phyloP scores from a whole-genome alignment of 2,329 filamentous ascomycete genomes.

The Monilinia fructigena region DNA sequence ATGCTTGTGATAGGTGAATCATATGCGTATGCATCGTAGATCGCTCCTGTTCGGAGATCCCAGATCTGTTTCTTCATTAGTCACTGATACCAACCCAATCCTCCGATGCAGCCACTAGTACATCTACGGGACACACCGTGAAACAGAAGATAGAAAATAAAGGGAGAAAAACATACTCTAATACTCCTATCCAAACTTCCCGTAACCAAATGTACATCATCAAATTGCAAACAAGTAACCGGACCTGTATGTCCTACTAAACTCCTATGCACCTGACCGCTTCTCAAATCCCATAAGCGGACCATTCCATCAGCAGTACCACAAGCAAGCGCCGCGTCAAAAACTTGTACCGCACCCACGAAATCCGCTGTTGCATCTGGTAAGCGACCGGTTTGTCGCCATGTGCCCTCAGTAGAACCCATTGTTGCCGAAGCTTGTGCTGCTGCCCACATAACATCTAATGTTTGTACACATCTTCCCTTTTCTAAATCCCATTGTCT shows the following conservation, averaged over 20 bases:
- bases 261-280: slow-evolving; percentile 94
- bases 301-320: slow-evolving; percentile 98
- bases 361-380: slow-evolving; percentile 77
- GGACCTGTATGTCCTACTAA: slow-evolving; percentile 93
- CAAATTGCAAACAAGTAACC: slow-evolving; percentile 92
- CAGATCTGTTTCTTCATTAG: slow-evolving; percentile 70
- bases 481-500: slow-evolving; percentile 97
- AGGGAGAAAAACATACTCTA: slow-evolving; percentile 62
- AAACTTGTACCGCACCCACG: slow-evolving; percentile 91
- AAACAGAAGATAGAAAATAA: too few relatives aligned
- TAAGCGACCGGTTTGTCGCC: slow-evolving; percentile 68
- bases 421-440: slow-evolving; percentile 78
- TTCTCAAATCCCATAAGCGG: slow-evolving; percentile 91
- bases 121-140: too few relatives aligned
- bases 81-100: slow-evolving; percentile 8
- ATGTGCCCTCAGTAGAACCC: slow-evolving; percentile 59
- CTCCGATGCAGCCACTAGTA: not conserved
- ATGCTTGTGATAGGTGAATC: slow-evolving; percentile 89
- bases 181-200: slow-evolving; percentile 91
- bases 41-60: slow-evolving; percentile 94
- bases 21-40: slow-evolving; percentile 94
- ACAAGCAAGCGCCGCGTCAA: slow-evolving; percentile 91
- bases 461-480: slow-evolving; percentile 93
- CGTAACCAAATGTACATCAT: slow-evolving; percentile 91
- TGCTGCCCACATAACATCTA: slow-evolving; percentile 97